Base-by-base conservation (phyloP, 1,139 yeast genomes). In the Sugiyamaella castrensis region DNA sequence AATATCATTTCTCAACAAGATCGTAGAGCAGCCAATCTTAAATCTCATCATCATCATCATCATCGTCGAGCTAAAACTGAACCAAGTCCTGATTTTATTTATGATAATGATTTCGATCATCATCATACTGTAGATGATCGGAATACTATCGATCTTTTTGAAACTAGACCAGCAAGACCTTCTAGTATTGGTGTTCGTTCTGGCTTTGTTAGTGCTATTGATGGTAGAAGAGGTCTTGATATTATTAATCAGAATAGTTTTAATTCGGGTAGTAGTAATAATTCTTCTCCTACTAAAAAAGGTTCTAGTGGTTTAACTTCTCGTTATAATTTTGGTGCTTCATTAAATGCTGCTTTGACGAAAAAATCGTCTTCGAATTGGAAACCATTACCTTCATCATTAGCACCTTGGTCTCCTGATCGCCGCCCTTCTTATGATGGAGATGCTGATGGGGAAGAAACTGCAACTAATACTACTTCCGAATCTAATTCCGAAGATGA, bases 291-390 rank as follows among this genome's bases (percentile, higher is more conserved):
- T 30, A 46, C 52, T 31, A 42, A 53, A 41, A 50, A 53, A 48
- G 24, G 5, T 19, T 47, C 49, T 34, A 53, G 54, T 36, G 52
- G 56, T 38, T 58, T 69, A 35, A 63, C 63, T 29, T 57, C 70
- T 10, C 62, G 74, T 6, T 70, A 70, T 60, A 65, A 67, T 42
- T 70, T 70, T 57, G 71, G 70, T 19, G 57, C 66, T n/a, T 66
- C 73, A 15, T 59, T 58, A 45, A 57, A 56, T 36, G 58, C 56
- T 19, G 48, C 51, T 5, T 24, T 47, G 13, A 19, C 51, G 2
- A 43, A 47, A n/a, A 46, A 46, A 15, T 30, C 19, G 11, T n/a
- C 15, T n/a, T 30, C 26, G 3, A 19, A 19, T 19, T 19, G 24
- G 24, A 19, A 19, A 19, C 24, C 24, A 19, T 19, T 19, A 10